Conservation (phyloP, 177 flowering plant species). For the Vitis hybrid region DNA sequence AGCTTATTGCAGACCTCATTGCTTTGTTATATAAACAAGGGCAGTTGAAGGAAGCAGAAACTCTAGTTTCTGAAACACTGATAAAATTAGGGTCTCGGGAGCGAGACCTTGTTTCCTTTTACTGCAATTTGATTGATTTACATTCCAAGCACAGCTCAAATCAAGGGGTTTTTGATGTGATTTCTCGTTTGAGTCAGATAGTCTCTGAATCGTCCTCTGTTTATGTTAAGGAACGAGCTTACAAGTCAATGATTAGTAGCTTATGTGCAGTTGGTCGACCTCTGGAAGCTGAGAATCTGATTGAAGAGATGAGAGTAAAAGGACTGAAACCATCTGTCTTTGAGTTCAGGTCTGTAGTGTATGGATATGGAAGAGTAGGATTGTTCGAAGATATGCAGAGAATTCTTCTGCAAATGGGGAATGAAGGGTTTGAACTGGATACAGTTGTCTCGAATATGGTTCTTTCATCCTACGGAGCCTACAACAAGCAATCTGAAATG, state of each 20-base stretch:
- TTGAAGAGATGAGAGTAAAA: conserved; percentile 46
- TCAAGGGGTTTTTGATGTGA: conserved; percentile 36
- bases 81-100: conserved; percentile 34
- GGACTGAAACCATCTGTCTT: conserved; percentile 53
- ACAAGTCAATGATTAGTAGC: conserved; percentile 53
- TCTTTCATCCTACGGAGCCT: conserved; percentile 66
- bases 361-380: conserved; percentile 63
- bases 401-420: conserved; percentile 44
- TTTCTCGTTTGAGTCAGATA: conserved; percentile 27
- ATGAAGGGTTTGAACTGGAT: conserved; percentile 46
- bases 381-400: conserved; percentile 59
- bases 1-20: conserved; percentile 52
- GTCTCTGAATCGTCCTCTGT: conserved; percentile 31
- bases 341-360: conserved; percentile 53
- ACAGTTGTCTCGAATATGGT: conserved; percentile 69
- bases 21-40: conserved; percentile 55
- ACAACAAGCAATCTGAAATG: conserved; percentile 41
- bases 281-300: conserved; percentile 50
- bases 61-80: conserved; percentile 40
- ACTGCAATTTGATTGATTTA: conserved; percentile 51
- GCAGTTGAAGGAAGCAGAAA: conserved; percentile 38
- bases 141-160: conserved; percentile 39
- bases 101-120: conserved; percentile 51
- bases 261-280: conserved; percentile 52
- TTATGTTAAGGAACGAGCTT: conserved; percentile 44